Base-by-base conservation (phyloP, 768 basidiomycete genomes). In the Termitomyces bulborhizus region DNA sequence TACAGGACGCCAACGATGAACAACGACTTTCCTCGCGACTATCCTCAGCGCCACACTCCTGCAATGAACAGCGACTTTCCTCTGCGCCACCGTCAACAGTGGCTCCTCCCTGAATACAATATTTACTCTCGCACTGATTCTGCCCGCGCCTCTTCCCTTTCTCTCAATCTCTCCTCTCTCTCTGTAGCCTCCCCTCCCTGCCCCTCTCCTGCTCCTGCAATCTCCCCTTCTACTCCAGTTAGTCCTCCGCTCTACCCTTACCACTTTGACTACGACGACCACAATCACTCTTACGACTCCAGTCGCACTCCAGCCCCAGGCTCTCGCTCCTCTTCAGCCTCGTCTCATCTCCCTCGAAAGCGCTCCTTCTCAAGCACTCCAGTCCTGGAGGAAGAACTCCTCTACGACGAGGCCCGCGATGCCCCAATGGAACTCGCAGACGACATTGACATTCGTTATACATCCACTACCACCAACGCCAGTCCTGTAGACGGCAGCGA, bases 111-210 rank as follows among this genome's bases (percentile, higher is more conserved):
- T 21, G 21, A 21, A 21, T 21, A 21, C 21, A 21, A 21, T 21
- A 21, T 21, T 21, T 21, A 21, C 21, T 21, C 21, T 21, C 21
- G 21, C 21, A 21, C 21, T 21, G 21, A 21, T 21, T 21, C 21
- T 2, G 6, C 46, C 18, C 57, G 60, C 58, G 39, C 66, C 63
- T 69, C 76, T 36, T 65, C 73, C 1, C 74, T 89, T 43, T 81
- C 84, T 31, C 79, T 90, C 65, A 90, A 88, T 65, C 74, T 90
- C 54, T 82, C 82, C 26, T 76, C 79, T 1, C 77, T 90, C 51
- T 73, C 80, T 48, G 86, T 90, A 53, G 69, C 84, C 41, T 86
- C 85, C 21, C 85, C 86, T 8, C 76, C 82, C 7, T 81, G 81
- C 57, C 74, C 84, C 51, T 86, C 85, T 12, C 85, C 87, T 44